Conservation (phyloP, 768 basidiomycete species). For the Lactarius quietus region DNA sequence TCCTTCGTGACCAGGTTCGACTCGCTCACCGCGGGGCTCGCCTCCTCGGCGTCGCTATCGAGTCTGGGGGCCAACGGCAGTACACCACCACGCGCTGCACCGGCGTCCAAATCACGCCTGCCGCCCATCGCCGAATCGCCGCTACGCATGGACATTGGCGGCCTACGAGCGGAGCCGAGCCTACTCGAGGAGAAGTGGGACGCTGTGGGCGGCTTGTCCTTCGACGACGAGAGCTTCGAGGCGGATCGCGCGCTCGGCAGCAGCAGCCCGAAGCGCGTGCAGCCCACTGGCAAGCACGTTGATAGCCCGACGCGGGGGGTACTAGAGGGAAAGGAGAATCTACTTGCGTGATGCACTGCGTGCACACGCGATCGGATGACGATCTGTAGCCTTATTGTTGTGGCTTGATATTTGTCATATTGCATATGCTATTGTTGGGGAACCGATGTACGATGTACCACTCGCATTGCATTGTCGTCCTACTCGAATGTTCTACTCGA, state of each 20-base stretch:
- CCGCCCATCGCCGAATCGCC: conserved; percentile 45
- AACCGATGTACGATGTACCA: conserved; percentile 11
- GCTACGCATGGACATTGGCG: conserved; percentile 42
- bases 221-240: conserved; percentile 35
- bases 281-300: conserved; percentile 33
- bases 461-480: not conserved
- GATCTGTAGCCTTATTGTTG: conserved; percentile 11
- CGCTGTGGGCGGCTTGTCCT: conserved; percentile 15
- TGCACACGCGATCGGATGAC: not conserved
- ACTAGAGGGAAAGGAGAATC: conserved; percentile 50
- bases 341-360: conserved; percentile 25
- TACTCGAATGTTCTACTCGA: not conserved
- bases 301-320: conserved; percentile 39
- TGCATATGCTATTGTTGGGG: not conserved
- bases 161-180: conserved; percentile 32
- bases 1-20: conserved; percentile 84
- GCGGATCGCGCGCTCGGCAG: conserved; percentile 25
- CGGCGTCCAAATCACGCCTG: conserved; percentile 30
- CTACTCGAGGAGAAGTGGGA: conserved; percentile 38
- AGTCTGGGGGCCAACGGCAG: conserved; percentile 4
- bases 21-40: conserved; percentile 50
- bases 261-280: conserved; percentile 29
- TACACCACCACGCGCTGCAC: conserved; percentile 31
- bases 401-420: not conserved
- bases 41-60: conserved; percentile 6